Percentiles rank a stretch among this genome's conserved stretches.
These are phyloP conservation scores for Pseudocercospora macadamiae DNA, from an alignment of 2,329 filamentous ascomycete species.

Conservation along the genomic window DNA sequence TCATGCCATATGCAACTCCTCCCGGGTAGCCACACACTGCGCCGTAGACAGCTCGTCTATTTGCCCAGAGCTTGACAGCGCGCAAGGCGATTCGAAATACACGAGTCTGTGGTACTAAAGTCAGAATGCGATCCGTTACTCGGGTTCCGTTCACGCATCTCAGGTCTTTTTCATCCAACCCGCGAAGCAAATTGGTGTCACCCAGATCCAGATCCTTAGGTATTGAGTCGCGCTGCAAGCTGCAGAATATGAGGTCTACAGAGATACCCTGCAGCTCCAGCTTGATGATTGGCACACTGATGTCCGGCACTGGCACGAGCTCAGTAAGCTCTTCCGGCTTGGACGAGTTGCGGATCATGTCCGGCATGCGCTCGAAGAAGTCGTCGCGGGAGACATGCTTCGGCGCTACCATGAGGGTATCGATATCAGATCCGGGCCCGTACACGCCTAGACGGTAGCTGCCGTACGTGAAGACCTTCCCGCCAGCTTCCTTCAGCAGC, in stretches of 20 bases:
- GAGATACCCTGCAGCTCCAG: conserved; percentile 89
- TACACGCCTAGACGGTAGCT: conserved; percentile 94
- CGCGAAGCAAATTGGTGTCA: conserved; percentile 82
- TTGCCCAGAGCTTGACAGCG: conserved; percentile 95
- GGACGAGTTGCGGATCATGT: conserved; percentile 74
- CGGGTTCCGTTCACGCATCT: conserved; percentile 91
- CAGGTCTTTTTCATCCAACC: conserved; percentile 82
- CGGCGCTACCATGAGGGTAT: conserved; percentile 89
- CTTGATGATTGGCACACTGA: conserved; percentile 96
- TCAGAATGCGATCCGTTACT: conserved; percentile 89
- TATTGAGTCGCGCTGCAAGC: conserved; percentile 46
- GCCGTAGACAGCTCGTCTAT: conserved; percentile 87
- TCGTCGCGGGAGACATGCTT: conserved; percentile 87
- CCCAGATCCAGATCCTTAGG: conserved; percentile 69
- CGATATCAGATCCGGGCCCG: conserved; percentile 95
- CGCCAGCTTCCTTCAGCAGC: conserved; percentile 80
- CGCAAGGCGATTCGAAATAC: conserved; percentile 88
- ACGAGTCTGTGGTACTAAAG: conserved; percentile 83
- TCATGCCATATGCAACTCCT: conserved; percentile 97
- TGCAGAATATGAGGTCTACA: conserved; percentile 81
- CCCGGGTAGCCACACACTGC: conserved; percentile 97
- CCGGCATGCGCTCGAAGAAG: conserved; percentile 90
- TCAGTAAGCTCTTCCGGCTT: conserved; percentile 80
- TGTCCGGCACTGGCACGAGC: conserved; percentile 81
- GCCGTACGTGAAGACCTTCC: conserved; percentile 93